A percentile compares a stretch with the other conserved stretches of the same genome.
These are phyloP conservation scores for Nothophaeocryptopus gaeumannii DNA, from an alignment of 2,329 filamentous ascomycete species.

Conservation along the genomic window DNA sequence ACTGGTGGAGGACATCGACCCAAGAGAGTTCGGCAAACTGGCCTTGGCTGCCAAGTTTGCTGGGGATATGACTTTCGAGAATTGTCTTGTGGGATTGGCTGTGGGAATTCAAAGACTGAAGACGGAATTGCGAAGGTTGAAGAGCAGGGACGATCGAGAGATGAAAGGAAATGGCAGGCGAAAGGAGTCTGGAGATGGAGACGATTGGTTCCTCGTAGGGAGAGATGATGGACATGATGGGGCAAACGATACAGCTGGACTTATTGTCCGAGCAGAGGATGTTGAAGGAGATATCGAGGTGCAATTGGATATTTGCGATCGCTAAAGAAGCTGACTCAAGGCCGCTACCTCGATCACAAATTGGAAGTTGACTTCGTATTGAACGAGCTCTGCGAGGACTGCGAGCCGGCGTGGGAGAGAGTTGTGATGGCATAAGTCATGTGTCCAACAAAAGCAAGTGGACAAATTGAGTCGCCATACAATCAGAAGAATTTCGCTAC, in stretches of 20 bases:
- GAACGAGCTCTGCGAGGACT: too few species aligned
- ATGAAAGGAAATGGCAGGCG: not conserved
- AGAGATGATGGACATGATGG: not conserved
- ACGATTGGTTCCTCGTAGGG: constrained; percentile 2
- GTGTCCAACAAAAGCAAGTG: too few species aligned
- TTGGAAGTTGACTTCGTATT: too few species aligned
- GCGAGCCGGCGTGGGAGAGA: too few species aligned
- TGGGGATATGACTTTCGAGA: constrained; percentile 1
- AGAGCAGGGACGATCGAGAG: not conserved
- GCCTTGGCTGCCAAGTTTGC: not conserved
- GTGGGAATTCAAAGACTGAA: not conserved
- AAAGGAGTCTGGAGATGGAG: not conserved
- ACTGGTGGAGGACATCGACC: not conserved
- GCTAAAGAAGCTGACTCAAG: too few species aligned
- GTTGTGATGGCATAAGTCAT: too few species aligned
- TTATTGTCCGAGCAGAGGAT: too few species aligned
- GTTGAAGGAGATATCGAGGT: not conserved
- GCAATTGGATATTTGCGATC: not conserved
- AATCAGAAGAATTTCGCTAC: too few species aligned
- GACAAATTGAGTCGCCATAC: too few species aligned
- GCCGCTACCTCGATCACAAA: too few species aligned
- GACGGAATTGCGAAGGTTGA: not conserved
- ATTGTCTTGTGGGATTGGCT: not conserved
- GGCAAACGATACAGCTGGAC: not conserved
- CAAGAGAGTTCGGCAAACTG: not conserved